phyloP scores from a whole-genome alignment of 441 rosid species.

The Hura crepitans region DNA sequence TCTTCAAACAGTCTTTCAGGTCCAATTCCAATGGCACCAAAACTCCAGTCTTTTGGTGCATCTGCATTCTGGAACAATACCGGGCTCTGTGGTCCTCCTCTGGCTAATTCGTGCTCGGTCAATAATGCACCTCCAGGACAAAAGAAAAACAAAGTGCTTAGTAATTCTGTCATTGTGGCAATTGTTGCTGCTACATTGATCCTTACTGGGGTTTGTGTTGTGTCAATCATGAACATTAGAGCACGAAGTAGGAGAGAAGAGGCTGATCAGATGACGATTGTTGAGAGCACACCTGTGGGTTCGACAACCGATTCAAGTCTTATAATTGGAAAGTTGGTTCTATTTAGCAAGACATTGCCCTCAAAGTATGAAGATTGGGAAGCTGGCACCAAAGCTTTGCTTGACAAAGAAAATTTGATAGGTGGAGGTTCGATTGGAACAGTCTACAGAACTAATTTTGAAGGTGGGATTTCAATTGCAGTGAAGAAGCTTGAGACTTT shows the following conservation, averaged over 20 bases:
- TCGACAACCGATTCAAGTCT: slow-evolving; percentile 68
- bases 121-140: slow-evolving; percentile 27
- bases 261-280: slow-evolving; percentile 37
- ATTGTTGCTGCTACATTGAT: slow-evolving; percentile 81
- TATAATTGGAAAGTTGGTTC: slow-evolving; percentile 81
- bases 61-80: slow-evolving; percentile 68
- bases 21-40: slow-evolving; percentile 47
- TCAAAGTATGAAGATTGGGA: slow-evolving; percentile 96
- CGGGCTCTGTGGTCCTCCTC: slow-evolving; percentile 70
- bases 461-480: slow-evolving; percentile 84
- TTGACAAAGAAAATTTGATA: slow-evolving; percentile 76
- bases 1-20: slow-evolving; percentile 78
- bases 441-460: slow-evolving; percentile 72
- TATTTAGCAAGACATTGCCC: slow-evolving; percentile 87
- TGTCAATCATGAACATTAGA: slow-evolving; percentile 70
- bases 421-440: slow-evolving; percentile 84
- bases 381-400: slow-evolving; percentile 81
- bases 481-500: slow-evolving; percentile 87
- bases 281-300: slow-evolving; percentile 71
- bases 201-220: slow-evolving; percentile 72
- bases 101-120: slow-evolving; percentile 48
- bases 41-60: slow-evolving; percentile 51
- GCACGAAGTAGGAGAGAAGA: slow-evolving; percentile 52
- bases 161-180: slow-evolving; percentile 73
- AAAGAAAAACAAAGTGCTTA: slow-evolving; percentile 46